Evolutionary conservation across 306 rosid species (phyloP).

Genomic region (Astragalus glycyphyllos): DNA sequence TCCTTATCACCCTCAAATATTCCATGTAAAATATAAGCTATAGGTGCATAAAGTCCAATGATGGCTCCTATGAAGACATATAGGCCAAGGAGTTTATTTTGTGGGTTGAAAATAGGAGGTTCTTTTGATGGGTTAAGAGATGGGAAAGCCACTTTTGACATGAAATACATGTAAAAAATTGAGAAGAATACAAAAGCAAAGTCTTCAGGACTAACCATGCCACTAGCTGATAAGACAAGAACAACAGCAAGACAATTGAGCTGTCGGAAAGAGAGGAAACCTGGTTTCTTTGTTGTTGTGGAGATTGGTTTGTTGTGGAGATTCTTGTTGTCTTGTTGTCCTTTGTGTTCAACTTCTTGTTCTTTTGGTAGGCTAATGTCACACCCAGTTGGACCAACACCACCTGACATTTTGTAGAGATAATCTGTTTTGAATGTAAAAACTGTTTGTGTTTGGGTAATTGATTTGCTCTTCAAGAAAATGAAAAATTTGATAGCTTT

Average conservation of each 20-base stretch:
- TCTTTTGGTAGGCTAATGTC: conserved; percentile 69
- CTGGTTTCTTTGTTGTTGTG: conserved; percentile 34
- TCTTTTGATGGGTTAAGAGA: conserved; percentile 44
- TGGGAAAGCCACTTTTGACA: conserved; percentile 78
- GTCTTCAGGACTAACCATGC: conserved; percentile 76
- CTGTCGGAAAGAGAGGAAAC: conserved; percentile 65
- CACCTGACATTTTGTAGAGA: conserved; percentile 71
- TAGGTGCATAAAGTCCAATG: conserved; percentile 74
- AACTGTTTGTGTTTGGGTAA: background rate
- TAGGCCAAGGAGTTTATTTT: conserved; percentile 58
- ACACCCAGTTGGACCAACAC: conserved; percentile 71
- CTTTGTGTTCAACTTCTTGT: conserved; percentile 57
- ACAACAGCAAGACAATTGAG: conserved; percentile 67
- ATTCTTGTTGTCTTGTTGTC: conserved; percentile 44
- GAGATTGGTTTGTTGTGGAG: conserved; percentile 5
- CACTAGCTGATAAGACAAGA: conserved; percentile 72
- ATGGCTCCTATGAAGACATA: conserved; percentile 62
- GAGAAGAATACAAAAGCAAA: conserved; percentile 68
- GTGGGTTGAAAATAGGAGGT: conserved; percentile 51
- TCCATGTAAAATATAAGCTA: conserved; percentile 75
- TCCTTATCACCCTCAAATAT: conserved; percentile 73
- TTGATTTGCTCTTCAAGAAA: background rate
- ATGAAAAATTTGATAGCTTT: background rate
- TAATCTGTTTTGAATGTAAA: too few relatives aligned
- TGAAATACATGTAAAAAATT: conserved; percentile 61